Evolutionary conservation across 2,329 filamentous ascomycete species (phyloP).

Genomic region (Rasamsonia emersonii): DNA sequence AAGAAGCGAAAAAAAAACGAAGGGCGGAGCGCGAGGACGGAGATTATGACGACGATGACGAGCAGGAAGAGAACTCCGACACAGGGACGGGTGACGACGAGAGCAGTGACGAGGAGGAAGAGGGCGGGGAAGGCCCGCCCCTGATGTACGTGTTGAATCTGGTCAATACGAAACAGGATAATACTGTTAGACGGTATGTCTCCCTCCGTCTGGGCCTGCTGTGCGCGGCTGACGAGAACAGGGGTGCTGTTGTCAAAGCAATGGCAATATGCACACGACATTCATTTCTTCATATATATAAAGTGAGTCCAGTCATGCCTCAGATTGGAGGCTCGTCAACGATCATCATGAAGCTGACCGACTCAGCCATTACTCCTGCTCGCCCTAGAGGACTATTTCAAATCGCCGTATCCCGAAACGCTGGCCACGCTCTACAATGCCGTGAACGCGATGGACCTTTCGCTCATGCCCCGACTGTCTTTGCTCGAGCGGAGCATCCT

Average conservation of each 20-base stretch:
- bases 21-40: conserved; percentile 42
- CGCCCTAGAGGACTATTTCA: conserved; percentile 94
- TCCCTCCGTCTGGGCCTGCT: not conserved
- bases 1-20: conserved; percentile 37
- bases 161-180: conserved; percentile 97
- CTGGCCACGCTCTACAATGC: conserved; percentile 81
- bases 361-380: conserved; percentile 72
- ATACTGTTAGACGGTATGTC: conserved; percentile 63
- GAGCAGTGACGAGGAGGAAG: conserved; percentile 53
- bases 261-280: conserved; percentile 99
- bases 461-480: conserved; percentile 78
- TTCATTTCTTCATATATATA: conserved; percentile 97
- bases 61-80: too few relatives aligned
- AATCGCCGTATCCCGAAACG: conserved; percentile 78
- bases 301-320: conserved; percentile 54
- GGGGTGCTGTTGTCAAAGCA: conserved; percentile 90
- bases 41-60: conserved; percentile 43
- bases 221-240: conserved; percentile 21
- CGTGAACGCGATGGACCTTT: conserved; percentile 94
- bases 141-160: conserved; percentile 95
- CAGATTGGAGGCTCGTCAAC: too few relatives aligned
- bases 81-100: conserved; percentile 33
- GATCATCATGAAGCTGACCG: conserved; percentile 9
- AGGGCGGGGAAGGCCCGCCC: conserved; percentile 73
- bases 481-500: conserved; percentile 76